Base-by-base conservation (phyloP, 2,329 filamentous ascomycete genomes). In the Aspergillus sp. region DNA sequence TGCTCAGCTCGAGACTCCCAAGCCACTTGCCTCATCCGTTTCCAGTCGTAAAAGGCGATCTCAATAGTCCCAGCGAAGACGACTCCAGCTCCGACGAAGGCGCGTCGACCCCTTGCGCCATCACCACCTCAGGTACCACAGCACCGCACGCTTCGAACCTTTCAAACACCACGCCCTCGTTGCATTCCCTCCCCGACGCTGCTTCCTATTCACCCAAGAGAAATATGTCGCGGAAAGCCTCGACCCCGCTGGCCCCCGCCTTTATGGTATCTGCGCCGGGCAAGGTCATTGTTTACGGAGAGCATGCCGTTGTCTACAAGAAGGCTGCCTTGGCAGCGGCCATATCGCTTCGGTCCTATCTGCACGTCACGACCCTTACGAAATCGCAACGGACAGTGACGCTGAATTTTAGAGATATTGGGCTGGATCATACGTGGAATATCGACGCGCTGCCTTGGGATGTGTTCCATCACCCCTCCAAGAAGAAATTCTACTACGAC, bases 221-320 rank as follows among this genome's bases (percentile, higher is more conserved):
- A 39, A 41, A 49, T 19, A 57, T 60, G 51, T 43, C 52, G 33
- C 63, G 70, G 46, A 74, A 74, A 52, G 49, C 65, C 4, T 75
- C 73, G 26, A 78, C 78, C 42, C 80, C 81, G 1, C 78, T 84
- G 73, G 78, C 93, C 70, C 90, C 91, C 39, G 75, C 90, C 51
- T 98, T 98, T 66, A 95, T 98, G 87, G 90, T 97, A 48, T 97
- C 93, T 10, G 91, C 94, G 2, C 93, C 93, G 0, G 94, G 91
- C 53, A 98, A 98, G 68, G 93, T 96, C 63, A 98, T 98, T 66
- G 88, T 97, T 45, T 97, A 91, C 71, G 93, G 93, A 56, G 93
- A 98, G 68, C 93, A 98, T 72, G 86, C 93, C 2, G 93, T 97
- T n/a, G 93, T 98, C 19, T 82, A 98, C 63, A 90, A 90, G 63